phyloP scores from a whole-genome alignment of 2,329 filamentous ascomycete genomes.

The Talaromyces albobiverticillius region DNA sequence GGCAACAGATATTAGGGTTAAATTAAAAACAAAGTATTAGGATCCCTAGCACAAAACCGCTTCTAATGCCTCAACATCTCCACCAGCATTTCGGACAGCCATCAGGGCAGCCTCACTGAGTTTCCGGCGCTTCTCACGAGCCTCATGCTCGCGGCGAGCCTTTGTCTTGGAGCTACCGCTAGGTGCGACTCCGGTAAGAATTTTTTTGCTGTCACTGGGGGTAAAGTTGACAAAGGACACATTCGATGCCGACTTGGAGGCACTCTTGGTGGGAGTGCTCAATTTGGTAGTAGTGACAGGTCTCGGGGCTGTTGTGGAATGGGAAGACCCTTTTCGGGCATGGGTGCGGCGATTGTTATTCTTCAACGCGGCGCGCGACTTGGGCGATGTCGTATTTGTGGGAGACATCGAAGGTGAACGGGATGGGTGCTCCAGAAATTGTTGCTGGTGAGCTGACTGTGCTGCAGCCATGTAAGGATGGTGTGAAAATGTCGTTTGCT shows the following conservation, averaged over 20 bases:
- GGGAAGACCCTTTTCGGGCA: slow-evolving; percentile 39
- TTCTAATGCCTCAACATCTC: slow-evolving; percentile 44
- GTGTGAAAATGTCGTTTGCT: slow-evolving; percentile 9
- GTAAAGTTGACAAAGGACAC: slow-evolving; percentile 87
- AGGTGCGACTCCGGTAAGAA: slow-evolving; percentile 87
- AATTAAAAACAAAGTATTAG: slow-evolving; percentile 9
- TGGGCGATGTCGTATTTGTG: slow-evolving; percentile 28
- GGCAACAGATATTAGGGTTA: not conserved
- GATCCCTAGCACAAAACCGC: slow-evolving; percentile 36
- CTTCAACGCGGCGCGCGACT: slow-evolving; percentile 24
- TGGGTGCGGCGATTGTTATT: slow-evolving; percentile 35
- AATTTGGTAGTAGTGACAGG: slow-evolving; percentile 27
- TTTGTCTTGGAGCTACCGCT: slow-evolving; percentile 93
- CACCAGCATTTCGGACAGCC: slow-evolving; percentile 44
- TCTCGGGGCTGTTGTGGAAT: slow-evolving; percentile 30
- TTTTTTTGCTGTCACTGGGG: slow-evolving; percentile 69
- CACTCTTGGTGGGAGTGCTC: slow-evolving; percentile 29
- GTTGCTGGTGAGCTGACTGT: slow-evolving; percentile 20
- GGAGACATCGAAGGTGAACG: slow-evolving; percentile 40
- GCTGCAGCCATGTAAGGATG: slow-evolving; percentile 19
- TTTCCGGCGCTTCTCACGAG: slow-evolving; percentile 65
- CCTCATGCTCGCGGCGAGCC: slow-evolving; percentile 84
- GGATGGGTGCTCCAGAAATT: slow-evolving; percentile 21
- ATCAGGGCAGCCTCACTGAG: slow-evolving; percentile 41
- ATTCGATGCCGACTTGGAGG: slow-evolving; percentile 38